A percentile compares a stretch with the other conserved stretches of the same genome.
These are phyloP conservation scores for Vicia sativa DNA, from an alignment of 306 rosid genomes.

Conservation along the genomic window DNA sequence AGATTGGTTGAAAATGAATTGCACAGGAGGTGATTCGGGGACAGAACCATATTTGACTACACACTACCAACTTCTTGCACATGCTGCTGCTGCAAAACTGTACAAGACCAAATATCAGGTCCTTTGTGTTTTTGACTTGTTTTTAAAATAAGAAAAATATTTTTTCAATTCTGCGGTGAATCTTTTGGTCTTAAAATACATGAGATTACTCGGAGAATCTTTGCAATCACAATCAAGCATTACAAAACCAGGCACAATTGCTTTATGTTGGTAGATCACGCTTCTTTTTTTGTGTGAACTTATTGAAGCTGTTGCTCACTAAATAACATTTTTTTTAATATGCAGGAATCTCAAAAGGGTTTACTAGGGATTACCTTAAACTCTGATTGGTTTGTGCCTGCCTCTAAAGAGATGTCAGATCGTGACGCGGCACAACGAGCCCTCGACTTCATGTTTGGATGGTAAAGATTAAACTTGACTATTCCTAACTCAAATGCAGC, in stretches of 20 bases:
- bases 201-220: background rate
- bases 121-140: slow-evolving; percentile 17
- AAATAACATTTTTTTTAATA: slow-evolving; percentile 8
- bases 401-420: slow-evolving; percentile 41
- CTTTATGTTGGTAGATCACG: background rate
- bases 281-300: slow-evolving; percentile 15
- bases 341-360: slow-evolving; percentile 68
- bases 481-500: slow-evolving; percentile 25
- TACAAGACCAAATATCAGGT: slow-evolving; percentile 67
- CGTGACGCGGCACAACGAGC: slow-evolving; percentile 56
- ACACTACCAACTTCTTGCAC: slow-evolving; percentile 67
- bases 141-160: background rate
- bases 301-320: slow-evolving; percentile 2
- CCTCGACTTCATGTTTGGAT: slow-evolving; percentile 73
- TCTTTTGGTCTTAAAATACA: slow-evolving; percentile 16
- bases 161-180: background rate
- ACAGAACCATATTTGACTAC: slow-evolving; percentile 67
- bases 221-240: slow-evolving; percentile 4
- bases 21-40: slow-evolving; percentile 64
- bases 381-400: slow-evolving; percentile 56
- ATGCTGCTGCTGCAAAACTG: slow-evolving; percentile 56
- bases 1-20: slow-evolving; percentile 48
- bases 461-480: slow-evolving; percentile 48
- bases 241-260: background rate
- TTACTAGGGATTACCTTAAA: slow-evolving; percentile 57